These are phyloP conservation scores for Agrocybe praecox DNA, from an alignment of 768 basidiomycete genomes.

Conservation along the genomic window DNA sequence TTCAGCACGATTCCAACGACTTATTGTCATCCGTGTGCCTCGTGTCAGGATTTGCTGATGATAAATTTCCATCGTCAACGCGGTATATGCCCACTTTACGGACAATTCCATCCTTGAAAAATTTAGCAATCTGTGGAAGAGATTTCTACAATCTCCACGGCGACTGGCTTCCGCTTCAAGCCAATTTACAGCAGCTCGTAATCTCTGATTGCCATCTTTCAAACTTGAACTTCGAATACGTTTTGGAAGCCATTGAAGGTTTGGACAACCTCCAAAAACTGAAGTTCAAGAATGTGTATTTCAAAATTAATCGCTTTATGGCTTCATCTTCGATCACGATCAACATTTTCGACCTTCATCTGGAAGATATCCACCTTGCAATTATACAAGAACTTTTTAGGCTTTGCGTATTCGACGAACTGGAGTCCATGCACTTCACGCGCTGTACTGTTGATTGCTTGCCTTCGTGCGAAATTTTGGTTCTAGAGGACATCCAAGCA, in stretches of 20 bases:
- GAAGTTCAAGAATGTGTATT: neutral
- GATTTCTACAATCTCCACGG: neutral
- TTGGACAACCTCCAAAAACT: neutral
- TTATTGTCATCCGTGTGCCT: neutral
- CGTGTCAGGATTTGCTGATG: neutral
- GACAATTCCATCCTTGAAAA: neutral
- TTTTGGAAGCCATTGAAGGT: neutral
- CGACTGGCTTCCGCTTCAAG: neutral
- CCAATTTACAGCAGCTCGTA: slow-evolving; percentile 2
- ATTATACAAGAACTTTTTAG: neutral
- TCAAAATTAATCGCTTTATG: neutral
- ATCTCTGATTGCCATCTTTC: neutral
- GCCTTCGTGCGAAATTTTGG: neutral
- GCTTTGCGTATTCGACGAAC: neutral
- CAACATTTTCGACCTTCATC: neutral
- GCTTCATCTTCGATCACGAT: neutral
- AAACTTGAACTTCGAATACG: neutral
- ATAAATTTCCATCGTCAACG: neutral
- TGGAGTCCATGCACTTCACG: neutral
- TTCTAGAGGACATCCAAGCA: neutral
- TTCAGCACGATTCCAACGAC: neutral
- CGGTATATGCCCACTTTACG: neutral
- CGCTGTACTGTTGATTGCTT: neutral
- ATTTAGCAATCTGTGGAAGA: neutral
- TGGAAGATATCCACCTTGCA: neutral